These are phyloP conservation scores for Proliferodiscus dingleyae DNA, from an alignment of 2,329 filamentous ascomycete species.

Conservation along the genomic window DNA sequence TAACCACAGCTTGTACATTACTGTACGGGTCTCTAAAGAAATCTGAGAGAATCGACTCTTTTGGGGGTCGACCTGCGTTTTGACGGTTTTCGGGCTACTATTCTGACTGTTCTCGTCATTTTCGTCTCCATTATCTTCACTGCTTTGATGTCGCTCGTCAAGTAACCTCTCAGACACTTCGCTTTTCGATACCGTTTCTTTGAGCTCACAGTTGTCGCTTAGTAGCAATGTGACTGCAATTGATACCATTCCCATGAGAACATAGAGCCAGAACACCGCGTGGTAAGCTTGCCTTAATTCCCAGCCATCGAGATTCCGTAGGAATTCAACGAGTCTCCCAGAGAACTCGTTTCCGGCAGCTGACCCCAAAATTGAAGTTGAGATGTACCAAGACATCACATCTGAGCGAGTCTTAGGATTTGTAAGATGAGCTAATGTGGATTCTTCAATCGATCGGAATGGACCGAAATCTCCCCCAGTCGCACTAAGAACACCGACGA, in stretches of 20 bases:
- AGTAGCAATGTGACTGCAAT: constrained; percentile 46
- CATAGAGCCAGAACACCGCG: constrained; percentile 52
- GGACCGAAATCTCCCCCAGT: constrained; percentile 58
- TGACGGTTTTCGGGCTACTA: neutral
- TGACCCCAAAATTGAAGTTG: constrained; percentile 52
- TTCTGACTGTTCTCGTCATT: constrained; percentile 1
- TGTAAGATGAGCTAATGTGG: constrained; percentile 51
- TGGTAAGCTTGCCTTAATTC: constrained; percentile 45
- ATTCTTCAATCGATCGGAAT: constrained; percentile 57
- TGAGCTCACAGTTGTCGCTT: constrained; percentile 33
- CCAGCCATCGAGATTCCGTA: constrained; percentile 42
- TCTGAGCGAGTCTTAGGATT: constrained; percentile 42
- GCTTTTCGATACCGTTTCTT: constrained; percentile 1
- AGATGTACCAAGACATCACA: constrained; percentile 56
- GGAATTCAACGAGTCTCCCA: constrained; percentile 51
- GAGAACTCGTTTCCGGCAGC: constrained; percentile 53
- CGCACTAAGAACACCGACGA: constrained; percentile 57
- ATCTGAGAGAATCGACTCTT: constrained; percentile 47
- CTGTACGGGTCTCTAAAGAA: constrained; percentile 49
- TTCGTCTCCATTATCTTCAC: constrained; percentile 6
- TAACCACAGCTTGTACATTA: constrained; percentile 62
- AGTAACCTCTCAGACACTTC: constrained; percentile 16
- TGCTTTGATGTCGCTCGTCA: constrained; percentile 10
- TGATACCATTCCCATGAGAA: constrained; percentile 51
- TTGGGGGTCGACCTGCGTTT: neutral